Base-by-base conservation (phyloP, 208 protist species). In the Leishmania arabica region DNA sequence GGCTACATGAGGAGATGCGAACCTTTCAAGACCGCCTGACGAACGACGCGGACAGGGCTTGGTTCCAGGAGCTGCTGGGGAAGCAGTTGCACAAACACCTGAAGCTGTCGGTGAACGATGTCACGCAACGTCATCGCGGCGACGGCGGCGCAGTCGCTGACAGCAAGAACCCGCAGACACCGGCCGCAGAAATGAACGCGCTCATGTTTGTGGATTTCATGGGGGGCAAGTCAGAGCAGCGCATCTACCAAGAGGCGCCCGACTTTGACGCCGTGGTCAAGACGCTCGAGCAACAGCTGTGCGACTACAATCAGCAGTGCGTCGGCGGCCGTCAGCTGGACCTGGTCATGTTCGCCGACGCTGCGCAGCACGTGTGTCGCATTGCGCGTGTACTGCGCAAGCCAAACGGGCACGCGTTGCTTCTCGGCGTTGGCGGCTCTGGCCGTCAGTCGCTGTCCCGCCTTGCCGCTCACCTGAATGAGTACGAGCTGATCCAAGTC, bases 351-450 rank as follows among this genome's bases (percentile, higher is more conserved):
- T 99, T 99, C 92, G 81, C 97, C 42, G 98, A 99, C 78, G 98
- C 99, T 8, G 98, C 99, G 54, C 93, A 99, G 76, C 99, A 99
- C 89, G 93, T 99, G 40, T 97, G 95, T 81, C 90, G 98, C 75
- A 99, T 99, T 82, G 91, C 95, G 37, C 93, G 99, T 56, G 97
- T 99, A 70, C 95, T 99, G 78, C 84, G 98, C 42, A 99, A 99
- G 80, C 98, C 98, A 9, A 93, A 95, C 73, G 99, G 99, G 17
- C 98, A 99, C 84, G 95, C 97, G 40, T 88, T 99, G 74, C 91
- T 99, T 27, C 90, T 99, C 1, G 99, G 99, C 75, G 98, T 99
- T 27, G 99, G 99, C 68, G 99, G 99, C n/a, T 99, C 95, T 77
- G 99, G 99, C 27, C 89, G 98, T 13, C 98, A 99, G 89, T 99